Evolutionary conservation across 2,329 filamentous ascomycete species (phyloP), one percentile per base, ranked within the genome.

Genomic region (Phaeosphaeria sp.): DNA sequence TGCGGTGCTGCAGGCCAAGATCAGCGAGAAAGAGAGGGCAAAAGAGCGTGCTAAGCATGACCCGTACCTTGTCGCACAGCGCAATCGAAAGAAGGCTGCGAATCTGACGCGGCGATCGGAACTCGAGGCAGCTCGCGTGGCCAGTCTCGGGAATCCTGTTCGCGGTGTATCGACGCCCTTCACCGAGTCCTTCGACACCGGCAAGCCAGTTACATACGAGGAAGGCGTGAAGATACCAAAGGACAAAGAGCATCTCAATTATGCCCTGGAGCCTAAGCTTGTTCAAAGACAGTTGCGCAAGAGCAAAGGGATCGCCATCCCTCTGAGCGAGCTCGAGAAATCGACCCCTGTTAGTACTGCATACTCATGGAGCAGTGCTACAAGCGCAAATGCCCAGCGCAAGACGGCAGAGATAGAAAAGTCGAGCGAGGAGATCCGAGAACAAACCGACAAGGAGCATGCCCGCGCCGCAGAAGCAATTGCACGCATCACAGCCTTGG

Each of bases 121-220:
- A 61, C 84, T 98, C 54, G 78, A 87, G 59, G 80, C 86, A 63
- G 82, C 88, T 73, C 87, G 91, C 57, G 82, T 86, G 57, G 83
- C 83, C 47, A 83, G 83, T 46, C 83, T 89, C 64, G 94, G 94
- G 50, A 87, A 96, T 76, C 91, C 93, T 1, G 83, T 99, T 63
- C 86, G 89, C 68, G 95, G 94, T 72, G 83, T 89, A 58, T 79
- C 85, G 39, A 97, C 95, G 17, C 86, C 93, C 27, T 97, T 97
- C 73, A 81, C 97, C 69, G 85, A 92, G 78, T 93, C 92, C 2
- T 88, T 97, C 68, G 89, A 92, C 72, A 86, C 84, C 9, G 88
- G 84, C 21, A 64, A 77, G 5, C 77, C 80, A 1, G 46, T 69
- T 50, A 27, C 64, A 53, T 25, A 64, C 61, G 49, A 64, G 42